Evolutionary conservation across 495 filamentous ascomycete species (phyloP).

Genomic region (Penicillium diatomitis): DNA sequence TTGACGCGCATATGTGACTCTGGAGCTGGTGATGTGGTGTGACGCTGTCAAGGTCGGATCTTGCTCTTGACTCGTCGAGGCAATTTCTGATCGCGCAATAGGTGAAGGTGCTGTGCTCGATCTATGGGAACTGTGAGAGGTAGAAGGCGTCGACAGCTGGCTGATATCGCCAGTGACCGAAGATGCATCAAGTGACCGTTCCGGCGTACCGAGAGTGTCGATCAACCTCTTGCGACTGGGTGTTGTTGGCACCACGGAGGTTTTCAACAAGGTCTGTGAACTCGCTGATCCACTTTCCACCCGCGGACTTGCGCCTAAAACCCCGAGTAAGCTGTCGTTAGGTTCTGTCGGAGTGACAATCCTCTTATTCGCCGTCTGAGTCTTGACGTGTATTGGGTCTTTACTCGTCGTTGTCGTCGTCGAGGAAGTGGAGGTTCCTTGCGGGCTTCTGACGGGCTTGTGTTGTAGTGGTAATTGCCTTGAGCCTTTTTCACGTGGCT

Average conservation of each 20-base stretch:
- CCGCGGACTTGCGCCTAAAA: not conserved
- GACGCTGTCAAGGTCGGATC: conserved; percentile 9
- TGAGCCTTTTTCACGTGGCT: too few relatives aligned
- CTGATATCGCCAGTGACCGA: conserved; percentile 2
- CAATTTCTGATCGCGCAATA: conserved; percentile 1
- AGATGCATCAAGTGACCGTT: not conserved
- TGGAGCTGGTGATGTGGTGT: conserved; percentile 26
- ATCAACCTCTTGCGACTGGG: conserved; percentile 26
- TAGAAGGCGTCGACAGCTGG: conserved; percentile 3
- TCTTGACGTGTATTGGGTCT: too few relatives aligned
- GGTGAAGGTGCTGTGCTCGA: not conserved
- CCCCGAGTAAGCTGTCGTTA: too few relatives aligned
- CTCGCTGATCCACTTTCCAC: not conserved
- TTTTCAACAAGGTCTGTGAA: not conserved
- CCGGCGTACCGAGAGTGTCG: conserved; percentile 22
- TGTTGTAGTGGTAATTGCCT: too few relatives aligned
- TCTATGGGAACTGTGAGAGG: conserved; percentile 3
- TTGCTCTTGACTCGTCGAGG: conserved; percentile 4
- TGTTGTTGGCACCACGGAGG: conserved; percentile 2
- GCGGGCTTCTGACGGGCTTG: too few relatives aligned
- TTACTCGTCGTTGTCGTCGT: too few relatives aligned
- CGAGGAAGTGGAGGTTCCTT: too few relatives aligned
- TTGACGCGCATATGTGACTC: conserved; percentile 54
- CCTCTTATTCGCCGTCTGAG: too few relatives aligned
- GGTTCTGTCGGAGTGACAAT: too few relatives aligned